Percentiles rank a stretch among this genome's conserved stretches.
These are phyloP conservation scores for Elaphomyces granulatus DNA, from an alignment of 495 filamentous ascomycete species.

Conservation along the genomic window DNA sequence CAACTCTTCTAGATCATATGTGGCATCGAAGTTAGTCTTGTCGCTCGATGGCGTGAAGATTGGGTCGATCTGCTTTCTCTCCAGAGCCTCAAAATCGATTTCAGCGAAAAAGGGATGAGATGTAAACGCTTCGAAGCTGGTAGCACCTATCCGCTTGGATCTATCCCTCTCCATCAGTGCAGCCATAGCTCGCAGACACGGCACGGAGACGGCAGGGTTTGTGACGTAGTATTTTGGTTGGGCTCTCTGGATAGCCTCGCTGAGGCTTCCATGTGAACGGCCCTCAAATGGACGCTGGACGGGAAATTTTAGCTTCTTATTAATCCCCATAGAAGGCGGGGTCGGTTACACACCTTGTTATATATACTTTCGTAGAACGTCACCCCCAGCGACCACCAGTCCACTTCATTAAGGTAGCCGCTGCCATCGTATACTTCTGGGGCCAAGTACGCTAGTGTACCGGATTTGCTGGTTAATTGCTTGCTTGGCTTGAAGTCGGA, in stretches of 20 bases:
- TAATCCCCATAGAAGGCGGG: neutral
- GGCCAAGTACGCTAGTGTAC: conserved; percentile 88
- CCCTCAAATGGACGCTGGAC: conserved; percentile 76
- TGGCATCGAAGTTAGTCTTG: conserved; percentile 98
- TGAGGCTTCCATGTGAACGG: conserved; percentile 64
- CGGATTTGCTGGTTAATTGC: conserved; percentile 83
- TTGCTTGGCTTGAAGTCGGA: conserved; percentile 81
- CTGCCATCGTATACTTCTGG: conserved; percentile 86
- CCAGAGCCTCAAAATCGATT: conserved; percentile 74
- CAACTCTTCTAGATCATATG: conserved; percentile 91
- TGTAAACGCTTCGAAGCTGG: conserved; percentile 64
- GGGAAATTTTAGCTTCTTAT: conserved; percentile 15
- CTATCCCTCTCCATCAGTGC: conserved; percentile 70
- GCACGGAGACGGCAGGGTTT: conserved; percentile 69
- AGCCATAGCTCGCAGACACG: conserved; percentile 73
- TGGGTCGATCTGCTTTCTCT: conserved; percentile 79
- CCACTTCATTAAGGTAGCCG: conserved; percentile 76
- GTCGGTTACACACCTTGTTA: conserved; percentile 66
- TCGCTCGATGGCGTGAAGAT: conserved; percentile 87
- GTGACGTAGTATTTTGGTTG: conserved; percentile 80
- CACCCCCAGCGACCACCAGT: conserved; percentile 98
- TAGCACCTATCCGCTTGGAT: conserved; percentile 63
- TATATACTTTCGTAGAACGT: conserved; percentile 99
- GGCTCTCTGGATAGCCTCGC: conserved; percentile 67
- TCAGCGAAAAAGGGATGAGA: conserved; percentile 77